These are phyloP conservation scores for Oldenlandia corymbosa DNA, from an alignment of 257 asterid species.

Conservation along the genomic window DNA sequence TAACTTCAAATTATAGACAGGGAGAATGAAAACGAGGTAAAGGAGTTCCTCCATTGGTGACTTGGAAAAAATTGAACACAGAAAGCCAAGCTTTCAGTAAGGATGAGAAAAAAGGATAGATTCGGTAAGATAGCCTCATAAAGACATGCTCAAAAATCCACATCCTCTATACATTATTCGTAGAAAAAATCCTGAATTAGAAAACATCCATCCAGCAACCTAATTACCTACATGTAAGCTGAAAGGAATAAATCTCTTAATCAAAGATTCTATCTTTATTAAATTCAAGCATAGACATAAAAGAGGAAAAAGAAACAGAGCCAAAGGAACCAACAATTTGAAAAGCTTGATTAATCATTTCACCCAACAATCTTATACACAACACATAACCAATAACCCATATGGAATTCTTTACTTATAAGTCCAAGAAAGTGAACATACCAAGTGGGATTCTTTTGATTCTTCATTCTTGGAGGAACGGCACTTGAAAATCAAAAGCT, in stretches of 20 bases:
- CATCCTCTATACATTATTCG: not conserved
- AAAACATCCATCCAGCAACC: not conserved
- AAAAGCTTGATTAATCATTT: not conserved
- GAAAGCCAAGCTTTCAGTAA: no score
- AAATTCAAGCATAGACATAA: not conserved
- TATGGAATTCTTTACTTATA: not conserved
- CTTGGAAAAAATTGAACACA: not conserved
- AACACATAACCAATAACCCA: not conserved
- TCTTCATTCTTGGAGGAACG: constrained; percentile 14
- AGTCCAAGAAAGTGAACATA: not conserved
- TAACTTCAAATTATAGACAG: not conserved
- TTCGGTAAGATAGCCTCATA: not conserved
- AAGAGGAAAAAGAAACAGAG: not conserved
- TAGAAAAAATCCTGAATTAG: not conserved
- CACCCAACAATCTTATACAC: not conserved
- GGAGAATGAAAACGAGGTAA: not conserved
- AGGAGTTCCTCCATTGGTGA: not conserved
- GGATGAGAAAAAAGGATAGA: not conserved
- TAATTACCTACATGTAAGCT: not conserved
- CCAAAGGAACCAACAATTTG: not conserved
- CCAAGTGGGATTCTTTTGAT: constrained; percentile 13
- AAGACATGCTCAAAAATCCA: not conserved
- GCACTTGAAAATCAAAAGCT: constrained; percentile 1
- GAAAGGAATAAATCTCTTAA: not conserved
- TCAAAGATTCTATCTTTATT: not conserved